Evolutionary conservation across 2,329 filamentous ascomycete species (phyloP).

Genomic region (Colletotrichum sp.): DNA sequence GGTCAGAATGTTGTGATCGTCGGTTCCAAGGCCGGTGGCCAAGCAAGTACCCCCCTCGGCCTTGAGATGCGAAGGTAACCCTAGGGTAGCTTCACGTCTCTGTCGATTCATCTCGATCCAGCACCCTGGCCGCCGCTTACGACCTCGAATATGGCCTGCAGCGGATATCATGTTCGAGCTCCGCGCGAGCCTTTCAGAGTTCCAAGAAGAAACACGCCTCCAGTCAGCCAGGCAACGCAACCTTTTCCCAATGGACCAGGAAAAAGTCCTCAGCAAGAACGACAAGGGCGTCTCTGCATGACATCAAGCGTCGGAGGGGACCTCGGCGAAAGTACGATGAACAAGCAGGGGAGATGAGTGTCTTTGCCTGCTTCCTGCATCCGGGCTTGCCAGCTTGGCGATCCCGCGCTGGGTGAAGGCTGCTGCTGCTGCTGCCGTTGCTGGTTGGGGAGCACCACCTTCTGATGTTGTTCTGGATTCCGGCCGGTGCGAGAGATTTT

Average conservation of each 20-base stretch:
- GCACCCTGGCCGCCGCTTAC: conserved; percentile 5
- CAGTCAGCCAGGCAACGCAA: neutral
- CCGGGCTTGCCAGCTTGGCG: conserved; percentile 19
- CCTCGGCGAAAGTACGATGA: conserved; percentile 9
- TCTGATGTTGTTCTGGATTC: neutral
- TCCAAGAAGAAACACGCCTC: neutral
- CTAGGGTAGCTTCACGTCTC: neutral
- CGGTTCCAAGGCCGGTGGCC: conserved; percentile 1
- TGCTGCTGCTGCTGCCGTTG: neutral
- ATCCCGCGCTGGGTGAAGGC: neutral
- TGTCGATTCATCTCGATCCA: conserved; percentile 18
- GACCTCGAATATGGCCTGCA: conserved; percentile 4
- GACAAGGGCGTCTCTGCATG: conserved; percentile 10
- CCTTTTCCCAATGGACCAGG: neutral
- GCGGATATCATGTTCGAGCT: conserved; percentile 1
- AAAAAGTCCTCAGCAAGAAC: neutral
- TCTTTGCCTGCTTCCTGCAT: conserved; percentile 20
- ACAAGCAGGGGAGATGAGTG: conserved; percentile 15
- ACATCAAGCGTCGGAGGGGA: conserved; percentile 9
- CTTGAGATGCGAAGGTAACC: conserved; percentile 8
- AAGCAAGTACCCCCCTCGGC: neutral
- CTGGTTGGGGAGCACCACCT: neutral
- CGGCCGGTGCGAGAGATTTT: conserved; percentile 7
- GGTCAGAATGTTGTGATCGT: conserved; percentile 5
- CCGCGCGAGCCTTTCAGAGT: neutral